Evolutionary conservation across 768 basidiomycete species (phyloP), one percentile per base, ranked within the genome.

Genomic region (Termitomyces sp.): DNA sequence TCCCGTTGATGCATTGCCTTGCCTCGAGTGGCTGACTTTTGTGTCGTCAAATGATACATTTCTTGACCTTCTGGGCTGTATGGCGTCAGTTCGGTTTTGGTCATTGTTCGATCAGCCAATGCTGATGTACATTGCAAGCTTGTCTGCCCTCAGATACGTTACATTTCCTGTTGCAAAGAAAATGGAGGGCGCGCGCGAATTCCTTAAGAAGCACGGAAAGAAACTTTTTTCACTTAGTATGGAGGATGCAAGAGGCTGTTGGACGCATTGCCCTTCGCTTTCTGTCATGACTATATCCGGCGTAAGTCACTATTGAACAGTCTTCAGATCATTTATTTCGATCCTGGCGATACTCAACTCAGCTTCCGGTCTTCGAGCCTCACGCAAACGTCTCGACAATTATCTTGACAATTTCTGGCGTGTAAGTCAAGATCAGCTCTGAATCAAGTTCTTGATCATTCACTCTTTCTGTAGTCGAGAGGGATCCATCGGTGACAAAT

Each of bases 251-350:
- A 14, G 2, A 0, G 42, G 20, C 13, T 55, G 32, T 27, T 59
- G 47, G 53, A 34, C 18, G 7, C 42, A 51, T 2, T 59, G 58
- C 14, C 58, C 58, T 29, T 54, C 48, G 14, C 26, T 59, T 5
- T 36, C 18, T 14, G 27, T 46, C n/a, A 32, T 55, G 20, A 31
- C 20, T 13, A 20, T 59, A 8, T 50, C 32, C 10, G 42, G 47
- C 2, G 53, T 55, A 9, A 51, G 58, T 55, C 34, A n/a, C 26
- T 14, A 3, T 4, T 27, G 16, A 37, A 46, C 12, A 7, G 3
- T 29, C 24, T 27, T 4, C 20, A 39, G 14, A 12, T 31, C 1
- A 10, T 46, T 9, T 1, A n/a, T 47, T 20, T 27, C 16, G 37
- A 37, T 37, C 6, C 5, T 47, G 29, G 36, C 26, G n/a, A 55